Percentiles rank a stretch among this genome's conserved stretches.
These are phyloP conservation scores for Gigaspora rosea DNA, from an alignment of 192 early-diverging fungal species.

Conservation along the genomic window DNA sequence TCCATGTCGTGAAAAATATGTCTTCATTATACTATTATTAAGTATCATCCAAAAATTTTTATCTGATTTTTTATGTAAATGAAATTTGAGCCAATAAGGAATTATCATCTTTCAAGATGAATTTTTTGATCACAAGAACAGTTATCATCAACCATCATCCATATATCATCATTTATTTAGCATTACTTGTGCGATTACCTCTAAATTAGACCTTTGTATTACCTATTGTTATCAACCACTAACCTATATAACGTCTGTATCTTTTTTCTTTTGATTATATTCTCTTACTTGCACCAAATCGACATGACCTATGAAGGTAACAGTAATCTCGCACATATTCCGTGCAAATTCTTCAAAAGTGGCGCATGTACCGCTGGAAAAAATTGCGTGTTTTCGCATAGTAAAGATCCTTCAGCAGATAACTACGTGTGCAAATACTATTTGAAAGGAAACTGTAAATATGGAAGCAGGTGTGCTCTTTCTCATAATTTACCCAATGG, in stretches of 20 bases:
- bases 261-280: conserved; percentile 16
- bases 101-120: too few relatives aligned
- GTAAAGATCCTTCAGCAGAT: conserved; percentile 60
- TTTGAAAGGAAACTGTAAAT: conserved; percentile 79
- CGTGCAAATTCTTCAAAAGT: conserved; percentile 80
- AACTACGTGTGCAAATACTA: conserved; percentile 75
- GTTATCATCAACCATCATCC: neutral
- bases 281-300: neutral
- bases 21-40: too few relatives aligned
- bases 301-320: conserved; percentile 7
- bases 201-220: neutral
- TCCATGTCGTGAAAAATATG: too few relatives aligned
- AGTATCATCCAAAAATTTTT: too few relatives aligned
- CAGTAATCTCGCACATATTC: conserved; percentile 55
- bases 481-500: conserved; percentile 47
- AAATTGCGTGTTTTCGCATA: conserved; percentile 76
- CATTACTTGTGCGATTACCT: too few relatives aligned
- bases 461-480: conserved; percentile 75
- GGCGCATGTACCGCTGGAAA: conserved; percentile 76
- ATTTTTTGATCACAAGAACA: neutral
- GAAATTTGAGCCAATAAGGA: too few relatives aligned
- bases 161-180: neutral
- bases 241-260: neutral
- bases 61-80: too few relatives aligned
- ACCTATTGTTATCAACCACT: neutral